Evolutionary conservation across 176 grass and related monocot species (phyloP), one percentile per base, ranked within the genome.

Genomic region (Aegilops sharonensis): DNA sequence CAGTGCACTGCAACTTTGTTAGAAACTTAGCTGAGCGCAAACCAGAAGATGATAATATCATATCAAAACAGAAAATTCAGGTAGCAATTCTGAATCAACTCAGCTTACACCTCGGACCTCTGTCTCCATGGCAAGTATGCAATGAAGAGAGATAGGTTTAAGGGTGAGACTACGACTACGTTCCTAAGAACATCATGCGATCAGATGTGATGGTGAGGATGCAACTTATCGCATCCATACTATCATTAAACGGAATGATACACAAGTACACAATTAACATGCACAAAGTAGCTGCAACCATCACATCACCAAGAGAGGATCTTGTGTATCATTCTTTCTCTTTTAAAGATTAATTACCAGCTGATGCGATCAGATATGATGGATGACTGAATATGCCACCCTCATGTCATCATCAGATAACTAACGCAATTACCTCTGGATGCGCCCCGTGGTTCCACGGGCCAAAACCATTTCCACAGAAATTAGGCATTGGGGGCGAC

Each of bases 391-490:
- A 54, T 42, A 57, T 64, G 74, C 18, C 13, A 75, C 8, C 21
- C 21, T 77, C 76, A 32, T 39, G 31, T 73, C 70, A 32, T 39
- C 35, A 24, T 72, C 68, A 76, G 31, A 73, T 40, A 36, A 54
- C 72, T 32, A 37, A 67, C 0, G 9, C 29, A 72, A 79, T 86
- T 90, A 98, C 95, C 89, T 98, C 93, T 35, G 79, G 91, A 78
- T 86, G 87, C 30, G 87, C 80, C 80, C 92, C 87, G 62, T 52
- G 48, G 48, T 47, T 93, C 95, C 89, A 93, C 29, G 84, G 85
- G 80, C 91, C 93, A 42, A 93, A 93, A 82, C 89, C 85, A 71
- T 90, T 98, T 42, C 87, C 91, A 17, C 89, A 88, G 30, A 90
- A 90, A 87, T 84, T 95, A 66, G 85, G 87, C 81, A 95, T 89